phyloP scores from a whole-genome alignment of 805 yeast species.

The Wickerhamomyces hampshirensis region DNA sequence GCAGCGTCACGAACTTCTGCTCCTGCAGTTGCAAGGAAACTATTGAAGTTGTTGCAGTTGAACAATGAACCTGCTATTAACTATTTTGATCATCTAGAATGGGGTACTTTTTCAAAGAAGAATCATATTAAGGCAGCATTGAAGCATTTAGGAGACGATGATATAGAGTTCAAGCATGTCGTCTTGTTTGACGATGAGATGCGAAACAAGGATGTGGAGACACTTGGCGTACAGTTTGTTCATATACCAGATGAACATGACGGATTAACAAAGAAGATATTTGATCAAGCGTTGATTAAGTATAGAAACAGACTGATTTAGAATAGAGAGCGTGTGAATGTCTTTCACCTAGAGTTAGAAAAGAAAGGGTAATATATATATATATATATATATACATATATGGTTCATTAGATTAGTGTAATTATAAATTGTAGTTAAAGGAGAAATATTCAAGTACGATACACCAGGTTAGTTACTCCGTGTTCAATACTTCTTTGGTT shows the following conservation, averaged over 20 bases:
- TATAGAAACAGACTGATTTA: conserved; percentile 2
- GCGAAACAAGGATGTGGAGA: conserved; percentile 71
- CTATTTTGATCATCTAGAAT: conserved; percentile 55
- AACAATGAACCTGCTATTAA: conserved; percentile 47
- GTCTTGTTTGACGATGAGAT: conserved; percentile 74
- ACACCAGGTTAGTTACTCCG: neutral
- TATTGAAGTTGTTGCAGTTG: conserved; percentile 50
- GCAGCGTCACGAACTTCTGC: conserved; percentile 79
- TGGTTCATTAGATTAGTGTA: too few relatives aligned
- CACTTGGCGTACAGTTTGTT: conserved; percentile 65
- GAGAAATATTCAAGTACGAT: neutral
- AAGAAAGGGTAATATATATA: too few relatives aligned
- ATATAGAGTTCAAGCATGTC: conserved; percentile 39
- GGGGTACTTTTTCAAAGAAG: conserved; percentile 63
- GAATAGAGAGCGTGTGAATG: neutral
- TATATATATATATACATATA: too few relatives aligned
- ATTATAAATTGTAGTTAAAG: neutral
- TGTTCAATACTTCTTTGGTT: neutral
- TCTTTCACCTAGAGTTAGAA: neutral
- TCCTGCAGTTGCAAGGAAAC: conserved; percentile 67
- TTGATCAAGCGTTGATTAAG: conserved; percentile 9
- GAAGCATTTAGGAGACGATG: conserved; percentile 38
- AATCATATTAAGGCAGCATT: conserved; percentile 55
- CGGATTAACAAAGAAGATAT: conserved; percentile 10
- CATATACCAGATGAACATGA: conserved; percentile 48